Evolutionary conservation across 108 stramenopile genomes (phyloP).

Genomic region (Skeletonema potamos): DNA sequence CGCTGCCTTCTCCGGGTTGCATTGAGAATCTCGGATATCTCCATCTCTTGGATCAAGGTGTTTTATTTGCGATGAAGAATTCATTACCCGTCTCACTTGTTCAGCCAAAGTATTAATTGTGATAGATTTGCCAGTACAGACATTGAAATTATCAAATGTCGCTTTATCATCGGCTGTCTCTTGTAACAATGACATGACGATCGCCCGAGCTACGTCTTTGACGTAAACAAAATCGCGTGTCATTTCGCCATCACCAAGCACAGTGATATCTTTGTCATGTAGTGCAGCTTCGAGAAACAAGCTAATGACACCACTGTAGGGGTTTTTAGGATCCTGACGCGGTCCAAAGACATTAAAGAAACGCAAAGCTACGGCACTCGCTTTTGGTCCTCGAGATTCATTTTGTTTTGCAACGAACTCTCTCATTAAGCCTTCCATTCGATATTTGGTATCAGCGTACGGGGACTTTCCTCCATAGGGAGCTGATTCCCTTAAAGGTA

Average conservation of each 20-base stretch:
- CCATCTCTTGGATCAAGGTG: conserved; percentile 39
- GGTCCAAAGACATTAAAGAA: conserved; percentile 91
- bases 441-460: conserved; percentile 85
- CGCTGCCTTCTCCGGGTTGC: conserved; percentile 27
- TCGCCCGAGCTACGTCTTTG: conserved; percentile 93
- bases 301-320: conserved; percentile 41
- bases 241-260: conserved; percentile 96
- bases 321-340: conserved; percentile 75
- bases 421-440: conserved; percentile 80
- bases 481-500: conserved; percentile 42
- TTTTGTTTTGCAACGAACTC: conserved; percentile 48
- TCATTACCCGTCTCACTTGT: conserved; percentile 60
- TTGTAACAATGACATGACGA: conserved; percentile 56
- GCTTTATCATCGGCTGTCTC: conserved; percentile 41
- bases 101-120: conserved; percentile 68
- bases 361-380: conserved; percentile 65
- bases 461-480: conserved; percentile 77
- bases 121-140: conserved; percentile 74
- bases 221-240: conserved; percentile 98
- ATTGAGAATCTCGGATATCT: conserved; percentile 43
- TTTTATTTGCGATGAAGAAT: conserved; percentile 43
- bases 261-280: conserved; percentile 80
- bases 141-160: conserved; percentile 78
- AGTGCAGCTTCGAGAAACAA: conserved; percentile 73
- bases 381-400: conserved; percentile 40